phyloP scores from a whole-genome alignment of 179 eudicot species.

The Camellia oleifera region DNA sequence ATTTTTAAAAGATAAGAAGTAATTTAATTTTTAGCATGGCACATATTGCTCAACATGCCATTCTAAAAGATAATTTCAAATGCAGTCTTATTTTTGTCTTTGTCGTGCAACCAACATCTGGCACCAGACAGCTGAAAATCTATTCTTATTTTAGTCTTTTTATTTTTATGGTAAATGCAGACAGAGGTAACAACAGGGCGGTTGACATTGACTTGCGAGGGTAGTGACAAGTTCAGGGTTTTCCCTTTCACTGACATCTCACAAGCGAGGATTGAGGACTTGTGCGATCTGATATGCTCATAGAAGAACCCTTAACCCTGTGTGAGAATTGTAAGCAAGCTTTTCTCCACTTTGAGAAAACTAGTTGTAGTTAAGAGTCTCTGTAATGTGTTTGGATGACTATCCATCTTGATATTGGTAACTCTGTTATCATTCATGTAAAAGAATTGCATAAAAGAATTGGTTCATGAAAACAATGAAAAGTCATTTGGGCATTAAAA shows the following conservation, averaged over 20 bases:
- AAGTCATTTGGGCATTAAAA: no score
- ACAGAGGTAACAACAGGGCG: slow-evolving; percentile 39
- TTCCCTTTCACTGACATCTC: slow-evolving; percentile 49
- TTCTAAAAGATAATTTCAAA: not conserved
- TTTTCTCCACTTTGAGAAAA: not conserved
- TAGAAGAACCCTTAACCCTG: slow-evolving; percentile 17
- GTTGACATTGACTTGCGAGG: slow-evolving; percentile 47
- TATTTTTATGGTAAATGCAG: slow-evolving; percentile 30
- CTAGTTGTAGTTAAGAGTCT: not conserved
- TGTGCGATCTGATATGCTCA: slow-evolving; percentile 63
- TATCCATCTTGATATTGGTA: not conserved
- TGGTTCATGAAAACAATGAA: not conserved
- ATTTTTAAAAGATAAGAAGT: not conserved
- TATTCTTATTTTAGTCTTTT: not conserved
- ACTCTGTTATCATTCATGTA: not conserved
- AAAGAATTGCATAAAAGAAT: not conserved
- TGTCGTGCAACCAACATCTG: no score
- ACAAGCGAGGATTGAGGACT: slow-evolving; percentile 48
- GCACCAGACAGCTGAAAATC: not conserved
- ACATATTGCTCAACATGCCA: not conserved
- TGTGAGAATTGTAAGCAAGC: not conserved
- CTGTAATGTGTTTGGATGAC: slow-evolving; percentile 5
- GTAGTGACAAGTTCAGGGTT: slow-evolving; percentile 49
- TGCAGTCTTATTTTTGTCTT: not conserved
- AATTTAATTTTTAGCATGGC: not conserved